These are phyloP conservation scores for Casuarina equisetifolia DNA, from an alignment of 306 rosid genomes.

Conservation along the genomic window DNA sequence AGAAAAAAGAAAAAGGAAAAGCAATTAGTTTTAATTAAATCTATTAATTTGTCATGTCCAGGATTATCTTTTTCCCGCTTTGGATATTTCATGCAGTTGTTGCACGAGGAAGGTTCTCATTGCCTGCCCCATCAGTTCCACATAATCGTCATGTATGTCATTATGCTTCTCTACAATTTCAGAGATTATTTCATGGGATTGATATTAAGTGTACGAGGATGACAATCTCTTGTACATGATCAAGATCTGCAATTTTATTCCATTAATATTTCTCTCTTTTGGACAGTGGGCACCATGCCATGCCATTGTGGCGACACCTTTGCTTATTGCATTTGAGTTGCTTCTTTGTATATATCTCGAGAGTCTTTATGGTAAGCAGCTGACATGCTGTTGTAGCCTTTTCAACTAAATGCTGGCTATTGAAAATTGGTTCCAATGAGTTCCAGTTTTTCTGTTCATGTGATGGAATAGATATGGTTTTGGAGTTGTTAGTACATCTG, in stretches of 20 bases:
- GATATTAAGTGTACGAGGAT: background rate
- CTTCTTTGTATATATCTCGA: constrained; percentile 98
- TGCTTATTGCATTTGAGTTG: constrained; percentile 92
- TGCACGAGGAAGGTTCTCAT: constrained; percentile 97
- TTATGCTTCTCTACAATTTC: constrained; percentile 21
- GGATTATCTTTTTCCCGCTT: constrained; percentile 82
- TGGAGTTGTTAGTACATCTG: background rate
- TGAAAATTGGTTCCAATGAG: constrained; percentile 17
- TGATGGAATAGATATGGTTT: constrained; percentile 5
- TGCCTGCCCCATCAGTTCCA: constrained; percentile 97
- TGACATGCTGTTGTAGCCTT: constrained; percentile 17
- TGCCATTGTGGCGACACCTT: constrained; percentile 83
- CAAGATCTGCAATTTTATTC: constrained; percentile 3
- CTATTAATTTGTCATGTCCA: constrained; percentile 33
- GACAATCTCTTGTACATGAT: background rate
- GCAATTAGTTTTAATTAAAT: constrained; percentile 15
- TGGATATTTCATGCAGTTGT: constrained; percentile 93
- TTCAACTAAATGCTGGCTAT: background rate
- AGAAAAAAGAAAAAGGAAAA: no score
- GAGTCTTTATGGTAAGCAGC: constrained; percentile 66
- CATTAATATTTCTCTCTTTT: constrained; percentile 41
- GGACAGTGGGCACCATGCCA: constrained; percentile 99
- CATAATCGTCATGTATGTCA: constrained; percentile 82
- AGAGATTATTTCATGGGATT: constrained; percentile 12
- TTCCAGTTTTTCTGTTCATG: background rate